Percentiles rank a stretch among this genome's conserved stretches.
Evolutionary conservation across 1,284 basidiomycete species (phyloP).

Genomic region (Puccinia polysora): DNA sequence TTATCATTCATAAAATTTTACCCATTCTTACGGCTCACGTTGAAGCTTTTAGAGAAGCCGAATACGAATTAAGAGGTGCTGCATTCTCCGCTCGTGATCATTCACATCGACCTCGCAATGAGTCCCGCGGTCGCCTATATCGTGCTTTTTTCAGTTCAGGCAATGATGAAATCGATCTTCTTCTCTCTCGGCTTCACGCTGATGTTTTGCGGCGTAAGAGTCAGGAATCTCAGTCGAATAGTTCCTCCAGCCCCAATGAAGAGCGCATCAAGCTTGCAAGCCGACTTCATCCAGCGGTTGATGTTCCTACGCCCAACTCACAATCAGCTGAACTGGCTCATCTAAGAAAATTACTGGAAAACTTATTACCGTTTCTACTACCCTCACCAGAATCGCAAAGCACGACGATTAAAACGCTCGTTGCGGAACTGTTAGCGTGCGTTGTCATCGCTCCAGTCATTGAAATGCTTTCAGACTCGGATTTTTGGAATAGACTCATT

Average conservation of each 20-base stretch:
- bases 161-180: conserved; percentile 73
- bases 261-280: conserved; percentile 56
- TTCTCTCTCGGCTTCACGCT: conserved; percentile 60
- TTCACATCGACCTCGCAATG: conserved; percentile 67
- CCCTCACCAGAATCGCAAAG: conserved; percentile 71
- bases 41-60: conserved; percentile 68
- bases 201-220: conserved; percentile 15
- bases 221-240: conserved; percentile 7
- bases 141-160: conserved; percentile 34
- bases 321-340: conserved; percentile 82
- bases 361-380: conserved; percentile 66
- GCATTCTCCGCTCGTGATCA: conserved; percentile 67
- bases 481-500: conserved; percentile 90
- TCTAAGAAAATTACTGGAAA: conserved; percentile 67
- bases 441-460: conserved; percentile 76
- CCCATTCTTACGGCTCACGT: conserved; percentile 83
- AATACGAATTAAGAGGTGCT: conserved; percentile 29
- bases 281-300: conserved; percentile 66
- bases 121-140: conserved; percentile 66
- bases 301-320: conserved; percentile 78
- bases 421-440: conserved; percentile 76
- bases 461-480: conserved; percentile 86
- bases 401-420: conserved; percentile 66
- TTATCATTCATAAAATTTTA: conserved; percentile 75
- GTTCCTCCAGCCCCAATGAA: not conserved